These are phyloP conservation scores for Sporothrix luriei DNA, from an alignment of 2,329 filamentous ascomycete species.

Conservation along the genomic window DNA sequence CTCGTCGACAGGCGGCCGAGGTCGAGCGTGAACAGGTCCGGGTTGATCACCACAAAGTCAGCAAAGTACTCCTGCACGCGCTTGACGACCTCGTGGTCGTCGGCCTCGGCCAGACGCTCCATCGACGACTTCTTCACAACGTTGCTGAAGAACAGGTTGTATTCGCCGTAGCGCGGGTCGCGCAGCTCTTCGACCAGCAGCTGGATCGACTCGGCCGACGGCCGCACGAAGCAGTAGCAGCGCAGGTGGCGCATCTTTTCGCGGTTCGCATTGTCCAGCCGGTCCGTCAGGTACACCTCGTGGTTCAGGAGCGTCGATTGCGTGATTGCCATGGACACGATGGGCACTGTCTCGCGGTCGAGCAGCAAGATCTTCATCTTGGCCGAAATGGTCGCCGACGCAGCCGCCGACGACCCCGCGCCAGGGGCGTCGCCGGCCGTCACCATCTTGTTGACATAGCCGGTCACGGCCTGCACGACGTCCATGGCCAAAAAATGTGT, in stretches of 20 bases:
- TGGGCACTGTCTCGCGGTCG: conserved; percentile 90
- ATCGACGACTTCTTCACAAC: conserved; percentile 95
- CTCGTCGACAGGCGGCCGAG: conserved; percentile 45
- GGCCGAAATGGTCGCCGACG: conserved; percentile 62
- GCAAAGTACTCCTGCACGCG: conserved; percentile 94
- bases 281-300: conserved; percentile 97
- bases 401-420: conserved; percentile 65
- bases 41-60: conserved; percentile 93
- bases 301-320: conserved; percentile 94
- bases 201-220: conserved; percentile 90
- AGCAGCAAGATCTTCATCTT: conserved; percentile 99
- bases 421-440: conserved; percentile 71
- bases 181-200: conserved; percentile 91
- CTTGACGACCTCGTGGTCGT: conserved; percentile 96
- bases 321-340: conserved; percentile 92
- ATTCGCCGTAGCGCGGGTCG: conserved; percentile 96
- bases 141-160: conserved; percentile 96
- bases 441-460: conserved; percentile 97
- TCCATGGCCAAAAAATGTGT: conserved; percentile 66
- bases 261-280: conserved; percentile 81
- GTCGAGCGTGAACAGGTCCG: conserved; percentile 83
- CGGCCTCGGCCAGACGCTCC: conserved; percentile 90
- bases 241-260: conserved; percentile 98
- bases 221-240: conserved; percentile 89
- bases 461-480: conserved; percentile 85